Evolutionary conservation across 768 basidiomycete genomes (phyloP).

Genomic region (Rhodotorula toruloides): DNA sequence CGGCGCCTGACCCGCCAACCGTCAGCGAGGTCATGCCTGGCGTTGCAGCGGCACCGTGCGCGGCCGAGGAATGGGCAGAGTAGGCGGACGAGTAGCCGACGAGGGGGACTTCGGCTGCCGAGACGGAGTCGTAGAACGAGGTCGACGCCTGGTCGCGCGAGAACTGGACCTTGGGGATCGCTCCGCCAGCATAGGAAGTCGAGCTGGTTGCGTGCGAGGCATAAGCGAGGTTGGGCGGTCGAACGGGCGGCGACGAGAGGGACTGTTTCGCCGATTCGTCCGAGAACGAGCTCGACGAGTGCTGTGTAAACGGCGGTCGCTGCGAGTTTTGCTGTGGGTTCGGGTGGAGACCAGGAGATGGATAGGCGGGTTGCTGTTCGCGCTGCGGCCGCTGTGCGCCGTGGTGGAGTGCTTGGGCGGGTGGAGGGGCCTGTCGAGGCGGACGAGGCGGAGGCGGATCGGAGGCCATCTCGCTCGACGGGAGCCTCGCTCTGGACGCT

Average conservation of each 20-base stretch:
- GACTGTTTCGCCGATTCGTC: neutral
- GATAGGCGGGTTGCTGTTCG: too few species aligned
- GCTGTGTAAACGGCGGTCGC: too few species aligned
- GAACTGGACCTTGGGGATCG: slow-evolving; percentile 20
- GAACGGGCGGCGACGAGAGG: too few species aligned
- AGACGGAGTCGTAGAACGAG: neutral
- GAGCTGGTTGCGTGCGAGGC: neutral
- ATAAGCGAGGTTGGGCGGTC: neutral
- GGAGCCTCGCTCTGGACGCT: too few species aligned
- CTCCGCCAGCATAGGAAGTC: too few species aligned
- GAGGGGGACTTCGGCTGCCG: slow-evolving; percentile 24
- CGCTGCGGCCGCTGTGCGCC: too few species aligned
- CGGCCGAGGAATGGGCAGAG: neutral
- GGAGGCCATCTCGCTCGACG: neutral
- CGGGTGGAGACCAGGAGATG: too few species aligned
- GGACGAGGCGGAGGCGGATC: neutral
- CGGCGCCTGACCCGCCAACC: slow-evolving; percentile 30
- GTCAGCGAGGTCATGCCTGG: neutral
- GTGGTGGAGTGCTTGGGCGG: too few species aligned
- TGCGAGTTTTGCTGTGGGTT: too few species aligned
- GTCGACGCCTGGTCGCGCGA: neutral
- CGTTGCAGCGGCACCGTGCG: neutral
- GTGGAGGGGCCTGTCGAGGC: too few species aligned
- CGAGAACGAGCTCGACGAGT: neutral
- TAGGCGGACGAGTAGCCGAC: slow-evolving; percentile 13